Evolutionary conservation across 495 filamentous ascomycete species (phyloP).

Genomic region (Penicillium simplicissimum): DNA sequence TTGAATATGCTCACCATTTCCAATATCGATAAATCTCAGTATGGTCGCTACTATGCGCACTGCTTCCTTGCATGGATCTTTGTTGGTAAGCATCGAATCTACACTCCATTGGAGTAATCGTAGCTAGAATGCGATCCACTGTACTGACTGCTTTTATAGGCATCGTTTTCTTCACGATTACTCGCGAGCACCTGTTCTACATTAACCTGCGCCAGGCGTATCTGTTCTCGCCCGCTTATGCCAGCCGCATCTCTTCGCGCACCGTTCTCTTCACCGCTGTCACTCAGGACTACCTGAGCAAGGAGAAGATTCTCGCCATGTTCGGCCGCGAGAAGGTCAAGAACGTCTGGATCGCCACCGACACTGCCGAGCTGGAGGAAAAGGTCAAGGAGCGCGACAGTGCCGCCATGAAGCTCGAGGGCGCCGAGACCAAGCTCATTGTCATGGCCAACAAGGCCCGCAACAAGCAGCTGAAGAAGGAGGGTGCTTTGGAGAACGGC

Average conservation of each 20-base stretch:
- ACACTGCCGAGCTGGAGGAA: conserved; percentile 79
- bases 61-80: conserved; percentile 72
- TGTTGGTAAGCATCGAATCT: conserved; percentile 50
- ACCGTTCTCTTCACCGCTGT: conserved; percentile 93
- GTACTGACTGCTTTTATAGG: conserved; percentile 31
- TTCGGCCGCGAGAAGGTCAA: conserved; percentile 74
- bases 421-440: conserved; percentile 84
- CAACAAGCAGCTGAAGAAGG: conserved; percentile 73
- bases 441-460: conserved; percentile 77
- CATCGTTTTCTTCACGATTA: conserved; percentile 86
- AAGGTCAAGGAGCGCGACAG: conserved; percentile 83
- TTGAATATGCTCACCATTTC: conserved; percentile 77
- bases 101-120: background rate
- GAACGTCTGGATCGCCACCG: conserved; percentile 81
- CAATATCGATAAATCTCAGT: conserved; percentile 59
- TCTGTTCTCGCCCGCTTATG: conserved; percentile 81
- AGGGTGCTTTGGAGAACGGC: conserved; percentile 50
- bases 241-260: conserved; percentile 86
- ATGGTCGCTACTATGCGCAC: conserved; percentile 76
- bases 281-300: conserved; percentile 69
- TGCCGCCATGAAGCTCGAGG: conserved; percentile 83
- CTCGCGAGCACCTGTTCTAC: conserved; percentile 89
- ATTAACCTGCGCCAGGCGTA: conserved; percentile 97
- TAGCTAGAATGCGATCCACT: background rate
- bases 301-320: conserved; percentile 71